Evolutionary conservation across 345 rosid genomes (phyloP).

Genomic region (Toxicodendron radicans): DNA sequence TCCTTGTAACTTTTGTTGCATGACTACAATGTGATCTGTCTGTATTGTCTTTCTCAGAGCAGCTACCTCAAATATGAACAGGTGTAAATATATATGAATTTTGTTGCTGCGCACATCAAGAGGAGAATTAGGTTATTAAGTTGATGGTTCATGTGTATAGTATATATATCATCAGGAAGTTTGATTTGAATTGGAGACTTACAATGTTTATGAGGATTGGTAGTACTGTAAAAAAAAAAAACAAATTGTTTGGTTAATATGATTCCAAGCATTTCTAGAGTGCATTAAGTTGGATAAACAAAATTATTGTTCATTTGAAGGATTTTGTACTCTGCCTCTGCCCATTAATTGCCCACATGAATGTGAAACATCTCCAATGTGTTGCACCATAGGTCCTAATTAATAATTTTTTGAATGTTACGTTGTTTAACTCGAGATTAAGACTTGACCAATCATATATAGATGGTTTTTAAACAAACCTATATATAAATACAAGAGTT

Average conservation of each 20-base stretch:
- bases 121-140: constrained; percentile 17
- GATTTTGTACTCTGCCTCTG: background rate
- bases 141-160: constrained; percentile 11
- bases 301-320: too few species aligned
- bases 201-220: constrained; percentile 3
- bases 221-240: background rate
- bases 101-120: constrained; percentile 20
- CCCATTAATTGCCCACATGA: background rate
- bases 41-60: background rate
- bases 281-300: background rate
- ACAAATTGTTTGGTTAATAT: background rate
- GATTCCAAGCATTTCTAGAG: background rate
- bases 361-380: background rate
- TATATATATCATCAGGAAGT: background rate
- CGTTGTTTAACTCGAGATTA: too few species aligned
- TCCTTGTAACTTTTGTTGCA: constrained; percentile 2
- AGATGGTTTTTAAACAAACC: too few species aligned
- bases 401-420: too few species aligned
- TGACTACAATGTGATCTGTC: constrained; percentile 9
- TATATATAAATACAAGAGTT: too few species aligned
- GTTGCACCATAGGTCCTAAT: too few species aligned
- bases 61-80: constrained; percentile 21
- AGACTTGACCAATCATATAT: too few species aligned
- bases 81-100: constrained; percentile 35
- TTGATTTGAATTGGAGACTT: background rate